Evolutionary conservation across 2,329 filamentous ascomycete genomes (phyloP), one percentile per base, ranked within the genome.

Genomic region (Talaromyces sp.): DNA sequence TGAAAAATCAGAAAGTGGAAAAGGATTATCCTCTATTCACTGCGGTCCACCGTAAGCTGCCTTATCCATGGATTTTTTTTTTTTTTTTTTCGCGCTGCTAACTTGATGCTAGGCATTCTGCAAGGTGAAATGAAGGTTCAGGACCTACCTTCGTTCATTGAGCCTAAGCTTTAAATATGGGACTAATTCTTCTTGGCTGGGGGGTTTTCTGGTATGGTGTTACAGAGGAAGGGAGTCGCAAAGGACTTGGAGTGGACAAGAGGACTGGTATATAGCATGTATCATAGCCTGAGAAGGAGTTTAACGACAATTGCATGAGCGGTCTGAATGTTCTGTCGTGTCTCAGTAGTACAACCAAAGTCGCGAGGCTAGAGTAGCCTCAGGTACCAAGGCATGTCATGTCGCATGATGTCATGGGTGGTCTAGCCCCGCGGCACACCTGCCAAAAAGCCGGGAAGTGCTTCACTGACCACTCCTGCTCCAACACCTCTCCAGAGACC

Each of bases 21-120:
- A 82, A 87, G 37, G 90, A 96, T 60, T 99, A 96, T 76, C 95
- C 95, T 22, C 82, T 99, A 6, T 96, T 99, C 76, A 97, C 92
- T 9, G 92, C 92, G 0, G 93, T 98, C 60, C 88, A 92, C 73
- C 82, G 82, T 83, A 74, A 77, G 82, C 74, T 31, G 13, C 6
- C 24, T 27, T 43, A 24, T 10, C 19, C 56, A 13, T 37, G 10
- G 1, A 3, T 11, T 37, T 13, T 37, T 13, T 37, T 13, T 37
- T 11, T 37, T 13, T 37, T 13, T 37, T 13, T 37, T 31, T 31
- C 1, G 27, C 27, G 7, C 27, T 37, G 39, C 70, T 72, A 52
- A 76, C 65, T 1, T 60, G 47, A 52, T 9, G 35, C 47, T 67
- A 85, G 87, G 88, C 69, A 93, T 97, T 71, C 80, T 97, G 54